Evolutionary conservation across 1,284 basidiomycete species (phyloP), one percentile per base, ranked within the genome.

Genomic region (Tilletia caries): DNA sequence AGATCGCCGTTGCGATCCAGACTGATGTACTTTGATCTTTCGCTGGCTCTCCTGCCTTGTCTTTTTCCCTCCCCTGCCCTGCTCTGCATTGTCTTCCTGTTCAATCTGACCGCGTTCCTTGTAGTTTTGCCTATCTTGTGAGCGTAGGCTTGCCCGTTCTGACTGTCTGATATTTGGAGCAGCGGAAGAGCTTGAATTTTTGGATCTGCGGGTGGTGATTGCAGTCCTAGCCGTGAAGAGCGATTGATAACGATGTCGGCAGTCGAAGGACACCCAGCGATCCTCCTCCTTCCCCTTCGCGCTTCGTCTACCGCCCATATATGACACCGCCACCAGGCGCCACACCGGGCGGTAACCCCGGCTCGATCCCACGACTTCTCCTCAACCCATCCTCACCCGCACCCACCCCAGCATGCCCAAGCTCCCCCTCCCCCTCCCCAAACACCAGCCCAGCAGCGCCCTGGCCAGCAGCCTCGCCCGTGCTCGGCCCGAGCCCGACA

Each of bases 241-340:
- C n/a, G n/a, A n/a, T n/a, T n/a, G n/a, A n/a, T n/a, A n/a, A n/a
- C n/a, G n/a, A n/a, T n/a, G n/a, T n/a, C n/a, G n/a, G n/a, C n/a
- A n/a, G n/a, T n/a, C n/a, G n/a, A n/a, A n/a, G n/a, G n/a, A n/a
- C n/a, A n/a, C n/a, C n/a, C n/a, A n/a, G n/a, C n/a, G n/a, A n/a
- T n/a, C n/a, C n/a, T n/a, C n/a, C n/a, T n/a, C n/a, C n/a, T n/a
- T n/a, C n/a, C 48, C 8, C 20, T 18, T 50, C 23, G 48, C 20
- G 8, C 37, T 41, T 41, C 37, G 37, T 15, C 37, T 41, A 62
- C 15, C 65, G 43, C 1, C 70, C 70, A 25, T 71, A 71, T 3
- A 71, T 69, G 33, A 52, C 48, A 18, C 71, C 71, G 25, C 71
- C 71, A 33, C 71, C 71, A 2, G 71, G 71, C 20, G 70, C 70